phyloP scores from a whole-genome alignment of 257 asterid species.

The Capsicum chinense region DNA sequence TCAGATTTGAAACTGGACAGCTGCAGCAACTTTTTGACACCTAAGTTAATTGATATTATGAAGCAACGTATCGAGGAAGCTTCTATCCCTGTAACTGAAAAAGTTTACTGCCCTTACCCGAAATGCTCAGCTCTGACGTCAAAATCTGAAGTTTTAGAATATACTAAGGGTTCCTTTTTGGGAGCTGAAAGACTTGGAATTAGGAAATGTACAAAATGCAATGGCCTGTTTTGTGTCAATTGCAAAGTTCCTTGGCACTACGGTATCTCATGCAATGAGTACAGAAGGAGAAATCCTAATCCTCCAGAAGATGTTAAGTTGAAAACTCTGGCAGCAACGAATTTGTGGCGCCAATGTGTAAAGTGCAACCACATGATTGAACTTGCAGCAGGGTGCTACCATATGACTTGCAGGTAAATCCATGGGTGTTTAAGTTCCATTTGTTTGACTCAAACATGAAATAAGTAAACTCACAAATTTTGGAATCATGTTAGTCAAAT shows the following conservation, averaged over 20 bases:
- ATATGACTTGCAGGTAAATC: conserved; percentile 69
- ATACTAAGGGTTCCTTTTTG: background rate
- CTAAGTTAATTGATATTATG: conserved; percentile 53
- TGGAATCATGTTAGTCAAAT: background rate
- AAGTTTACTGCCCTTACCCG: conserved; percentile 62
- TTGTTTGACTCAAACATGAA: conserved; percentile 25
- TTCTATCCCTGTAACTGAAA: conserved; percentile 50
- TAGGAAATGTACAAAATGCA: conserved; percentile 56
- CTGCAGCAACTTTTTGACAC: conserved; percentile 51
- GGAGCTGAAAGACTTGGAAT: conserved; percentile 2
- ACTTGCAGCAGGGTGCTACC: conserved; percentile 71
- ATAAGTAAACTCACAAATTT: background rate
- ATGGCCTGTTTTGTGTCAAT: conserved; percentile 50
- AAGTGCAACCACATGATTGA: conserved; percentile 63
- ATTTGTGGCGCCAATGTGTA: conserved; percentile 66
- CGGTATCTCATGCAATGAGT: conserved; percentile 44
- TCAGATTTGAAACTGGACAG: conserved; percentile 48
- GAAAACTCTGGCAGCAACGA: conserved; percentile 52
- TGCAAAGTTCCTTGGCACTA: conserved; percentile 72
- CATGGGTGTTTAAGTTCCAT: conserved; percentile 20
- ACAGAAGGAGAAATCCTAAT: conserved; percentile 41
- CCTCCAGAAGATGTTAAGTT: conserved; percentile 52
- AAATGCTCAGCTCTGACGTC: conserved; percentile 61
- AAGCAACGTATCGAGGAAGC: conserved; percentile 59
- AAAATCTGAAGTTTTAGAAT: conserved; percentile 40